phyloP scores from a whole-genome alignment of 2,329 filamentous ascomycete species.

The Pestalotiopsis fici region DNA sequence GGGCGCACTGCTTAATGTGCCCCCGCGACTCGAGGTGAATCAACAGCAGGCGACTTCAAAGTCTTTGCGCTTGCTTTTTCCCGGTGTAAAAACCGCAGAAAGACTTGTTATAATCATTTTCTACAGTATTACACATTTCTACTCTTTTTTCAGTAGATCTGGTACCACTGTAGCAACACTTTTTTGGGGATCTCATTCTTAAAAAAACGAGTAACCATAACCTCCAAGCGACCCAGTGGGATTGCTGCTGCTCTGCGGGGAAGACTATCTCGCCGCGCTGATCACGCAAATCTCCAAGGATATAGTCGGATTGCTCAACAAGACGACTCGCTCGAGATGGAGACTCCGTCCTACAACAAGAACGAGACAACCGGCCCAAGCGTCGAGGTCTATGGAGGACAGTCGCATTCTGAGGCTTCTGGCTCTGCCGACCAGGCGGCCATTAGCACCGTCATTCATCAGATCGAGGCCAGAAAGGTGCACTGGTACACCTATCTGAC shows the following conservation, averaged over 20 bases:
- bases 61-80: slow-evolving; percentile 66
- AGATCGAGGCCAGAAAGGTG: slow-evolving; percentile 53
- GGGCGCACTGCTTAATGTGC: slow-evolving; percentile 46
- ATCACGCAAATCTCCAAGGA: slow-evolving; percentile 8
- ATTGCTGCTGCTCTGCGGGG: not conserved
- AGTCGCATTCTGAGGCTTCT: slow-evolving; percentile 10
- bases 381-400: slow-evolving; percentile 24
- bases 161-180: not conserved
- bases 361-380: slow-evolving; percentile 23
- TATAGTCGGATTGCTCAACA: slow-evolving; percentile 21
- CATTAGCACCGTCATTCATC: slow-evolving; percentile 48
- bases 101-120: slow-evolving; percentile 42
- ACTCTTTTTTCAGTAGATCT: not conserved
- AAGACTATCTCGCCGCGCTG: not conserved
- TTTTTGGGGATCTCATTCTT: not conserved
- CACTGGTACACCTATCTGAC: slow-evolving; percentile 74
- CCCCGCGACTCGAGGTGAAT: slow-evolving; percentile 38
- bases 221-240: not conserved
- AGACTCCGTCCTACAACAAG: slow-evolving; percentile 22
- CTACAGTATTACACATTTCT: not conserved
- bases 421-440: slow-evolving; percentile 38
- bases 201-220: not conserved
- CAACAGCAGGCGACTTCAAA: slow-evolving; percentile 60
- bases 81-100: slow-evolving; percentile 47
- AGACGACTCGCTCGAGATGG: slow-evolving; percentile 24